Evolutionary conservation across 176 grass and related monocot genomes (phyloP), one percentile per base, ranked within the genome.

Genomic region (Bonia amplexicaulis): DNA sequence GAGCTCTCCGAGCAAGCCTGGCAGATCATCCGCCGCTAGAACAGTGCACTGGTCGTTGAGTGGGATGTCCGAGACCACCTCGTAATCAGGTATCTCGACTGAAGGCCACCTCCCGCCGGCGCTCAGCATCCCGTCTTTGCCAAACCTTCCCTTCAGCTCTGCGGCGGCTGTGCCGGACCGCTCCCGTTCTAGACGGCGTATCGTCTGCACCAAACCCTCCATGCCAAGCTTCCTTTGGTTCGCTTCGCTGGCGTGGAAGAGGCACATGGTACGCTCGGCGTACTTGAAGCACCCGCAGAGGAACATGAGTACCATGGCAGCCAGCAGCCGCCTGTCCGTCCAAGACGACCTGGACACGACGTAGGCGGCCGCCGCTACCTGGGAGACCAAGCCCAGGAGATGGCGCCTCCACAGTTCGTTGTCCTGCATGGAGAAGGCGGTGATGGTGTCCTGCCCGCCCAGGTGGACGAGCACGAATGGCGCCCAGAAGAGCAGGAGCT

Each of bases 361-460:
- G 40, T 82, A 82, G 10, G 8, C 53, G 10, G 80, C 80, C 5
- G 72, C 39, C 0, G 39, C 80, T 1, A 47, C 39, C 11, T 82
- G 53, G 1, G 14, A 55, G 35, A 35, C 67, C 3, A 82, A 12
- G 16, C 16, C 15, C 3, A 82, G 37, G 3, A 82, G 66, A 5
- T 82, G 66, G 6, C 80, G 68, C 3, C 0, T 9, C 67, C 68
- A 82, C 17, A 82, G 3, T 54, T 71, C 68, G 11, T 61, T 80
- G 64, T 80, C 78, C 31, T 80, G 29, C 64, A 15, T 9, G 0
- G 63, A 68, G 64, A 69, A 15, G 20, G 78, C 78, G 3, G 64
- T 25, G 46, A 80, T 80, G 78, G 29, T 80, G 78, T 68, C 19
- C 19, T 53, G 78, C 12, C 64, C 78, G 1, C 78, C 78, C 12